Percentiles rank a stretch among this genome's conserved stretches.
phyloP scores from a whole-genome alignment of 345 rosid species.

The Citrus cavaleriei region DNA sequence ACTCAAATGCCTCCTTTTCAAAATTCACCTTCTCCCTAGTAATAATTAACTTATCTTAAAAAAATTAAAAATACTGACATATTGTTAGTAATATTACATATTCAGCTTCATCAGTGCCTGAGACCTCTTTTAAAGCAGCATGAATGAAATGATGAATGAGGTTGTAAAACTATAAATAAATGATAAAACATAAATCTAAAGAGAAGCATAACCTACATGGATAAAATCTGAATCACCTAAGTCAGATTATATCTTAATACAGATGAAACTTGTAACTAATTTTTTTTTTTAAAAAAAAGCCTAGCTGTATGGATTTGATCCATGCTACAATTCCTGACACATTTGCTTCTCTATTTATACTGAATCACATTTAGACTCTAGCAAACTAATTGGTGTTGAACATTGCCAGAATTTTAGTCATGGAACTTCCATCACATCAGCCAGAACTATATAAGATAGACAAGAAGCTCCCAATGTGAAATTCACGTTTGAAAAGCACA shows the following conservation, averaged over 20 bases:
- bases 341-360: not conserved
- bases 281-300: not conserved
- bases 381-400: not conserved
- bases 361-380: not conserved
- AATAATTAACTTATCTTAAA: not conserved
- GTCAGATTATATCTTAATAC: not conserved
- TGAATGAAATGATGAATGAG: not conserved
- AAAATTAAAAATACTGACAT: not conserved
- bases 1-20: slow-evolving; percentile 4
- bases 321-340: not conserved
- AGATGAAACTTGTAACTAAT: not conserved
- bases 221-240: slow-evolving; percentile 1
- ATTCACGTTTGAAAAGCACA: not conserved
- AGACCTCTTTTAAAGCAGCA: not conserved
- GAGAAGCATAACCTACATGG: not conserved
- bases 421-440: not conserved
- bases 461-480: not conserved
- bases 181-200: not conserved
- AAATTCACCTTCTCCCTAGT: not conserved
- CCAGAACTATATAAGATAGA: not conserved
- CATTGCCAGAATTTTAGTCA: not conserved
- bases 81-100: not conserved
- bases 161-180: not conserved
- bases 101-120: not conserved
- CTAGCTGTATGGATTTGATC: not conserved